Evolutionary conservation across 2,329 filamentous ascomycete genomes (phyloP).

Genomic region (Dactylellina cionopaga): DNA sequence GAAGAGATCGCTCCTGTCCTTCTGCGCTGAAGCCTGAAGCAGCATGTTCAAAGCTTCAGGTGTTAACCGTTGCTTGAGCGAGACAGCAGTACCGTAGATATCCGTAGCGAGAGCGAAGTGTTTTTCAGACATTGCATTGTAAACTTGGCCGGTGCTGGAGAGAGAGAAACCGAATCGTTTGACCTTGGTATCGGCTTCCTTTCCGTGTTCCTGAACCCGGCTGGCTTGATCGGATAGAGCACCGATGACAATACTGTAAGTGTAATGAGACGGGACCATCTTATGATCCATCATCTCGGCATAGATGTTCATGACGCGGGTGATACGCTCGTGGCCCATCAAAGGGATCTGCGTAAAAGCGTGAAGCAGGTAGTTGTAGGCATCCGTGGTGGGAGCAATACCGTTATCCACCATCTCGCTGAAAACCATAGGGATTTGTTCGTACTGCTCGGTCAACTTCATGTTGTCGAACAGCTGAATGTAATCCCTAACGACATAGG

Average conservation of each 20-base stretch:
- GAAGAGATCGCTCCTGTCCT: conserved; percentile 86
- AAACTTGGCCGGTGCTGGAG: conserved; percentile 79
- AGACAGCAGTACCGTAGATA: conserved; percentile 44
- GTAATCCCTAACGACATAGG: conserved; percentile 75
- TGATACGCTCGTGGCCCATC: conserved; percentile 82
- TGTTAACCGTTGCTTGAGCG: conserved; percentile 67
- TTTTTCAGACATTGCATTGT: conserved; percentile 79
- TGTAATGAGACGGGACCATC: conserved; percentile 81
- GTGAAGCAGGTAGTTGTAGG: conserved; percentile 91
- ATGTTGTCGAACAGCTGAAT: conserved; percentile 82
- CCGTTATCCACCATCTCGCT: conserved; percentile 87
- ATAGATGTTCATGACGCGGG: conserved; percentile 93
- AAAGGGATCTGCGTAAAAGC: conserved; percentile 84
- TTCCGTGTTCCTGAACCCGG: conserved; percentile 78
- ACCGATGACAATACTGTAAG: conserved; percentile 86
- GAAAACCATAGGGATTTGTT: conserved; percentile 89
- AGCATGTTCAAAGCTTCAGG: conserved; percentile 83
- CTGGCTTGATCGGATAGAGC: conserved; percentile 82
- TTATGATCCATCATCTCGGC: conserved; percentile 92
- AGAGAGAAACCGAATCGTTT: conserved; percentile 72
- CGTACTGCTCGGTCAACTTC: conserved; percentile 76
- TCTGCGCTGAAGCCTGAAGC: conserved; percentile 85
- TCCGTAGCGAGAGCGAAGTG: conserved; percentile 42
- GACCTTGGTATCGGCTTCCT: conserved; percentile 81
- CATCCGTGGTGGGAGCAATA: conserved; percentile 79